Conservation (phyloP, 257 asterid species). For the Verbascum thapsus region DNA sequence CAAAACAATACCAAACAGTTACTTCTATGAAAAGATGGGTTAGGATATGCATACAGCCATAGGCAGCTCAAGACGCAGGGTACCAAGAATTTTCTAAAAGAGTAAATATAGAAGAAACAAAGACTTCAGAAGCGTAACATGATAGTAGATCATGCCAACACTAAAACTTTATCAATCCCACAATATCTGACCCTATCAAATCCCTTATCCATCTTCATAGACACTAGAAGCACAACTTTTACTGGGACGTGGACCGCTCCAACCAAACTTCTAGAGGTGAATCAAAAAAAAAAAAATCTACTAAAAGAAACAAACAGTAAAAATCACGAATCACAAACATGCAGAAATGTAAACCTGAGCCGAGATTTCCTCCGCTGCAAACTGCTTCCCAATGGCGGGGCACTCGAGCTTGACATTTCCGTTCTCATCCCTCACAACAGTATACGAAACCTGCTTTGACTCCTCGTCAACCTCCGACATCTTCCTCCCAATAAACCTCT, state of each 20-base stretch:
- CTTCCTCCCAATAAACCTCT: conserved; percentile 89
- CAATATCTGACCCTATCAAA: neutral
- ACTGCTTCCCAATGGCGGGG: conserved; percentile 84
- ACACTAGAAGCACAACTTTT: neutral
- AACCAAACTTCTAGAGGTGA: neutral
- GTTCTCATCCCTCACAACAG: conserved; percentile 78
- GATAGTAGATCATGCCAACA: neutral
- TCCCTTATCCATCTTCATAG: neutral
- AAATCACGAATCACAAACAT: neutral
- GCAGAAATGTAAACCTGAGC: conserved; percentile 63
- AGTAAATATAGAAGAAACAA: too few relatives aligned
- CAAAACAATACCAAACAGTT: neutral
- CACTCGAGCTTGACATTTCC: conserved; percentile 93
- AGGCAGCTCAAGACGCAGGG: neutral
- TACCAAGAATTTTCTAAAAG: too few relatives aligned
- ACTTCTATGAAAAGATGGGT: neutral
- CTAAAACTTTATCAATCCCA: neutral
- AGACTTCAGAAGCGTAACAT: too few relatives aligned
- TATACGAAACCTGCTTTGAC: conserved; percentile 85
- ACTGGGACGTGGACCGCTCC: neutral
- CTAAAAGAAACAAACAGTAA: neutral
- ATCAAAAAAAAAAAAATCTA: conserved; percentile 9
- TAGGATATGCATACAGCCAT: too few relatives aligned
- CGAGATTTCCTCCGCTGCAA: conserved; percentile 92
- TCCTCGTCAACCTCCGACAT: conserved; percentile 93